phyloP scores from a whole-genome alignment of 75 land plant genomes.

The Adiantum capillusveneris region DNA sequence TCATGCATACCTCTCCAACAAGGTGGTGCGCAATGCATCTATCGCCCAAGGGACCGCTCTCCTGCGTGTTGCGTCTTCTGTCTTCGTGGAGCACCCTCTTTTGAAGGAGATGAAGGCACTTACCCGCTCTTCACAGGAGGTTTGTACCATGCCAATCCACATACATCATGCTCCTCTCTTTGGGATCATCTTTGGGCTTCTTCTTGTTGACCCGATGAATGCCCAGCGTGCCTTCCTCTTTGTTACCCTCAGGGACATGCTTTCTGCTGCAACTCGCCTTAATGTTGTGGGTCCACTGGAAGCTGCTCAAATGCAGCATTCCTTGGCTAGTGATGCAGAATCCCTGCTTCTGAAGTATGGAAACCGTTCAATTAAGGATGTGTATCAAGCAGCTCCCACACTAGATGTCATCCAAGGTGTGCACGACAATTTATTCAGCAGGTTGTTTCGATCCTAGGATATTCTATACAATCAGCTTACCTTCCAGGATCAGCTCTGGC shows the following conservation, averaged over 20 bases:
- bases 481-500: no score
- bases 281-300: slow-evolving; percentile 82
- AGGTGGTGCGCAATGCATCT: slow-evolving; percentile 68
- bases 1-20: slow-evolving; percentile 77
- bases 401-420: slow-evolving; percentile 76
- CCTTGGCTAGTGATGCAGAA: slow-evolving; percentile 52
- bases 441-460: slow-evolving; percentile 67
- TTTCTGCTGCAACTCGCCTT: slow-evolving; percentile 89
- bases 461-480: no score
- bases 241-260: slow-evolving; percentile 63
- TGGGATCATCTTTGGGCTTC: slow-evolving; percentile 61
- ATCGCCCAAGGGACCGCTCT: slow-evolving; percentile 77
- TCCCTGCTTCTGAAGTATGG: slow-evolving; percentile 41
- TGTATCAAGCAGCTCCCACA: slow-evolving; percentile 58
- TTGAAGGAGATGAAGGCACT: slow-evolving; percentile 43
- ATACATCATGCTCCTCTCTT: slow-evolving; percentile 84
- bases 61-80: slow-evolving; percentile 59
- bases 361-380: slow-evolving; percentile 58
- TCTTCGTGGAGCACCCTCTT: slow-evolving; percentile 41
- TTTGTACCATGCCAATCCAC: not conserved
- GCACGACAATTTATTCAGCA: slow-evolving; percentile 71
- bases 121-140: slow-evolving; percentile 1
- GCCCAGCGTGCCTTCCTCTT: slow-evolving; percentile 73
- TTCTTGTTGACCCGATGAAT: slow-evolving; percentile 43
- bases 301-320: slow-evolving; percentile 72